Base-by-base conservation (phyloP, 2,329 filamentous ascomycete genomes). In the Ophiosphaerella herpotricha region DNA sequence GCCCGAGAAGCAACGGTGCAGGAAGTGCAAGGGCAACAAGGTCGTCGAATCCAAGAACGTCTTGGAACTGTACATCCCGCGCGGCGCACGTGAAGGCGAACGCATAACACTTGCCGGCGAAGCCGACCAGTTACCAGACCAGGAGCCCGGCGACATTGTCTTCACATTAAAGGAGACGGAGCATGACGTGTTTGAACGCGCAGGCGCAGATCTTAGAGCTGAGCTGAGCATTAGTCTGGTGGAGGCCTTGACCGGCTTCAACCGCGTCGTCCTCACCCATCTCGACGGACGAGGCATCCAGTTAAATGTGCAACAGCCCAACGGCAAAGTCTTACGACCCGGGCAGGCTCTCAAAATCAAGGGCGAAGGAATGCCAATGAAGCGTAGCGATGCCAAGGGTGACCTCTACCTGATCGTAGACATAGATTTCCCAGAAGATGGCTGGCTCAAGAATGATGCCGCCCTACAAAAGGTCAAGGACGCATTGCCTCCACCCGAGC, bases 1-100 rank as follows among this genome's bases (percentile, higher is more conserved):
- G 78, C 93, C 93, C 74, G 91, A 96, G 69, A 97, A 97, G 80
- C 94, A 99, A 69, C 90, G 91, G 71, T 99, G 94, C 81, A 96
- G 96, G 82, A 97, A 94, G 80, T 99, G 94, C 85, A 97, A 97
- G 78, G 94, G 94, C 67, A 90, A 89, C 74, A 85, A 90, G 55
- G 91, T 90, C 12, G 85, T 86, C 38, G 88, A 91, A 66, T 89
- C 94, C 75, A 94, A 90, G 75, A 99, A 97, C 78, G 89, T 93
- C 3, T 80, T 99, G 53, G 94, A 99, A 77, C 87, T 99, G 44
- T 97, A 97, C 77, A 96, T 99, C 52, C 91, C 93, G 8, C 85
- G 89, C 44, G 93, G 93, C 39, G 88, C 72, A 40, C 79, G 83
- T 53, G 78, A 96, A 72, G 92, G 92, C 58, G 93, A 99, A 68